Conservation (phyloP, 768 basidiomycete genomes). For the Suillus plorans region DNA sequence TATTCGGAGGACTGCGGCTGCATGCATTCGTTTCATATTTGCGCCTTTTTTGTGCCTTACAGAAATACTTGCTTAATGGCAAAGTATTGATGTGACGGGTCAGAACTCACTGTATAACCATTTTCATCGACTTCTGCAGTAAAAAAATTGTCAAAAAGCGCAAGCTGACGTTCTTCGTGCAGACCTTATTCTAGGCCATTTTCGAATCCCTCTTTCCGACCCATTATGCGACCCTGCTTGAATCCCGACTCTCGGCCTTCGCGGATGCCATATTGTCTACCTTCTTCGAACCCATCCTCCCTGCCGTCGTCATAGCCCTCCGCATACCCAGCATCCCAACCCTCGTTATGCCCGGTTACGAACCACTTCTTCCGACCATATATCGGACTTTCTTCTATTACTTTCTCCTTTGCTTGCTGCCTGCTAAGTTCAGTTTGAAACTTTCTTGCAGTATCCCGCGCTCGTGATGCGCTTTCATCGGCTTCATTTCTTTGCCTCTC, state of each 20-base stretch:
- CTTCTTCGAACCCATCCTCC: slow-evolving; percentile 41
- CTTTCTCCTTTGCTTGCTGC: slow-evolving; percentile 43
- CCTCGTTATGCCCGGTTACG: slow-evolving; percentile 43
- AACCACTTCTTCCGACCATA: slow-evolving; percentile 44
- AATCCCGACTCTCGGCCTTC: slow-evolving; percentile 37
- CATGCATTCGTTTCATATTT: slow-evolving; percentile 31
- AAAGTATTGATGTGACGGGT: background rate
- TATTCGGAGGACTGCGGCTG: slow-evolving; percentile 11
- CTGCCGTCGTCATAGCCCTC: slow-evolving; percentile 48
- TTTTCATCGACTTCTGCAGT: slow-evolving; percentile 39
- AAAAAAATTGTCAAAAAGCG: slow-evolving; percentile 58
- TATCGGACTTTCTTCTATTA: slow-evolving; percentile 41
- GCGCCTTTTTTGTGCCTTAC: slow-evolving; percentile 23
- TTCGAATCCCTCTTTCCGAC: slow-evolving; percentile 31
- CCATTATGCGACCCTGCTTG: slow-evolving; percentile 30
- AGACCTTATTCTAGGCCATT: slow-evolving; percentile 39
- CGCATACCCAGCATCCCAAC: slow-evolving; percentile 44
- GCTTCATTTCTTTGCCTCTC: slow-evolving; percentile 40
- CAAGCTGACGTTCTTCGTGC: slow-evolving; percentile 51
- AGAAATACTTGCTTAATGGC: slow-evolving; percentile 10
- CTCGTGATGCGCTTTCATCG: slow-evolving; percentile 43
- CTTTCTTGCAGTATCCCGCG: slow-evolving; percentile 43
- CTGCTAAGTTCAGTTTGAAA: slow-evolving; percentile 45
- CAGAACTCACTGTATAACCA: slow-evolving; percentile 25
- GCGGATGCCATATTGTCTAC: slow-evolving; percentile 38